phyloP scores from a whole-genome alignment of 148 eudicot species.

The Fagopyrum homotropicum region DNA sequence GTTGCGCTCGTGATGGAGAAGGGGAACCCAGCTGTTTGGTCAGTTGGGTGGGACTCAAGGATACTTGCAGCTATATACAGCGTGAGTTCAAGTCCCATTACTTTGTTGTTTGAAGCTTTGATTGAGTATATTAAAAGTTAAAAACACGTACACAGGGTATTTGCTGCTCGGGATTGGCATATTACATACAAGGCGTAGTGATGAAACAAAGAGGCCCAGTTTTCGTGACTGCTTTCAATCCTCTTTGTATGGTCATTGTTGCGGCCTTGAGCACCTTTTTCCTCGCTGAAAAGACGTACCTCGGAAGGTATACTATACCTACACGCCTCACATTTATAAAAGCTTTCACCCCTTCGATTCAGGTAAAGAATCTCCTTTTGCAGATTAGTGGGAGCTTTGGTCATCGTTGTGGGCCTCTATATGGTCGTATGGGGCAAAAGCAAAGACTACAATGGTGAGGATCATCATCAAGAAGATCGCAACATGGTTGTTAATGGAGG shows the following conservation, averaged over 20 bases:
- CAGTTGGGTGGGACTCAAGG: slow-evolving; percentile 57
- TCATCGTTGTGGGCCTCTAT: slow-evolving; percentile 55
- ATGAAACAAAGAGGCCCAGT: slow-evolving; percentile 76
- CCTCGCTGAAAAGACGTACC: slow-evolving; percentile 42
- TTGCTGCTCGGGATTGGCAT: slow-evolving; percentile 53
- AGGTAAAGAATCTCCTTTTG: slow-evolving; percentile 9
- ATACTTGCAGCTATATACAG: slow-evolving; percentile 70
- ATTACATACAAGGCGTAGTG: slow-evolving; percentile 49
- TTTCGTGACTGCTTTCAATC: slow-evolving; percentile 70
- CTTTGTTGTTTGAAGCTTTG: too few relatives aligned
- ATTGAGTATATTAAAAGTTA: too few relatives aligned
- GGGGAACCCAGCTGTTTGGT: slow-evolving; percentile 56
- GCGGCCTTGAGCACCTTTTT: slow-evolving; percentile 55
- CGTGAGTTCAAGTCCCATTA: too few relatives aligned
- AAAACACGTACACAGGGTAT: slow-evolving; percentile 53
- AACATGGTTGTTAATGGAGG: slow-evolving; percentile 14
- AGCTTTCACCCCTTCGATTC: too few relatives aligned
- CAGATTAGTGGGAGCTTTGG: slow-evolving; percentile 53
- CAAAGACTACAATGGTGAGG: slow-evolving; percentile 32
- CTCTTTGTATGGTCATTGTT: slow-evolving; percentile 69
- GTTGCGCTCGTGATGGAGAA: slow-evolving; percentile 76
- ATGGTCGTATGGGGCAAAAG: slow-evolving; percentile 67
- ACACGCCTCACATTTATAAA: too few relatives aligned
- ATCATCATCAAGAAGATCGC: neutral
- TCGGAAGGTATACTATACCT: slow-evolving; percentile 25